Conservation (phyloP, 306 rosid species). For the Psophocarpus tetragonolobus region DNA sequence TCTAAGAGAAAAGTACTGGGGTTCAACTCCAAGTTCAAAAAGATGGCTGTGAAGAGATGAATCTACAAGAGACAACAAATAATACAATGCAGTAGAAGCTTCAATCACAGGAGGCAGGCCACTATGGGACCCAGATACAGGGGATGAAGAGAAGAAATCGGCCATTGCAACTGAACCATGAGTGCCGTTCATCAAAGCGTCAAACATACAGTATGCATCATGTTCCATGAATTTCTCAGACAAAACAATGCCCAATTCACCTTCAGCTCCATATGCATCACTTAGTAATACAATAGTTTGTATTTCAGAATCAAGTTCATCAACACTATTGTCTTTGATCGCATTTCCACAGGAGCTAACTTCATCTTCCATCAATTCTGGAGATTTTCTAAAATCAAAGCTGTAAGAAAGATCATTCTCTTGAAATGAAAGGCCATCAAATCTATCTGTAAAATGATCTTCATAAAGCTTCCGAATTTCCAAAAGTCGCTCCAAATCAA, state of each 20-base stretch:
- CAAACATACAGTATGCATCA: constrained; percentile 89
- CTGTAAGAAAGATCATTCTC: constrained; percentile 72
- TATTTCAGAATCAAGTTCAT: constrained; percentile 83
- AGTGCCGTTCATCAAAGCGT: constrained; percentile 84
- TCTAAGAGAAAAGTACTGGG: constrained; percentile 95
- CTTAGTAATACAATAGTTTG: constrained; percentile 75
- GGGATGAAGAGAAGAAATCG: constrained; percentile 72
- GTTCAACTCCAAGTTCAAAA: constrained; percentile 91
- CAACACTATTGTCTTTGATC: constrained; percentile 52
- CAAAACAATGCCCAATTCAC: constrained; percentile 88
- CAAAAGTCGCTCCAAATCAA: constrained; percentile 77
- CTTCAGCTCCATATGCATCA: constrained; percentile 98
- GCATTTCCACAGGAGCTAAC: constrained; percentile 51
- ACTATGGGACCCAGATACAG: constrained; percentile 64
- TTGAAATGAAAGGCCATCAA: constrained; percentile 73
- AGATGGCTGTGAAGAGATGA: constrained; percentile 89
- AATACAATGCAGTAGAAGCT: constrained; percentile 86
- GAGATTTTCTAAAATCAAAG: constrained; percentile 78
- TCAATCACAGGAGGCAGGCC: constrained; percentile 84
- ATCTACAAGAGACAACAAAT: constrained; percentile 79
- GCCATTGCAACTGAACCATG: constrained; percentile 84
- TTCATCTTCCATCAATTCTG: constrained; percentile 55
- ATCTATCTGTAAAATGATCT: constrained; percentile 85
- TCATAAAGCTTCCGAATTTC: constrained; percentile 79
- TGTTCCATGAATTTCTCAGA: constrained; percentile 96